These are phyloP conservation scores for Dendrostoma leiphaemia DNA, from an alignment of 2,329 filamentous ascomycete species.

Conservation along the genomic window DNA sequence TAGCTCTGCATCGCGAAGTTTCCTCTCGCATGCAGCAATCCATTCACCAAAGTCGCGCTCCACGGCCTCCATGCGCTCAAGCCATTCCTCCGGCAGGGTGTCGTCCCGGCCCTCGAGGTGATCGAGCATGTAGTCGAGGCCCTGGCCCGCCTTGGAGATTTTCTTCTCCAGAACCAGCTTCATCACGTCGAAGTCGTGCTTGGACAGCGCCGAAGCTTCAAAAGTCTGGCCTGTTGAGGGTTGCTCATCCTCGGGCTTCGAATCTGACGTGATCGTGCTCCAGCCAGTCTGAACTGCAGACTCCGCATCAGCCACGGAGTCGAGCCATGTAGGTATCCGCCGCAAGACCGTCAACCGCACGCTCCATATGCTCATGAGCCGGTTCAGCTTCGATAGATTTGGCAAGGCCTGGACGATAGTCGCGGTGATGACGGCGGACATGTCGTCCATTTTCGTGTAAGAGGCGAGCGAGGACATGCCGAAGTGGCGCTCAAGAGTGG, in stretches of 20 bases:
- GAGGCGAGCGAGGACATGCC: slow-evolving; percentile 41
- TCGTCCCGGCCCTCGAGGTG: slow-evolving; percentile 80
- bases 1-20: slow-evolving; percentile 67
- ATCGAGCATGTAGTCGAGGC: slow-evolving; percentile 84
- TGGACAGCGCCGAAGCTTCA: slow-evolving; percentile 32
- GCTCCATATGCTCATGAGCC: slow-evolving; percentile 75
- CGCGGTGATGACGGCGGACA: slow-evolving; percentile 85
- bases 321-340: slow-evolving; percentile 67
- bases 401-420: slow-evolving; percentile 89
- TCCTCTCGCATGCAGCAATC: slow-evolving; percentile 74
- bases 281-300: slow-evolving; percentile 65
- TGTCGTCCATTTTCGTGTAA: slow-evolving; percentile 78
- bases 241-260: slow-evolving; percentile 20
- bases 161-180: slow-evolving; percentile 64
- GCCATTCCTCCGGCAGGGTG: slow-evolving; percentile 81
- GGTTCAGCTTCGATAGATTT: slow-evolving; percentile 69
- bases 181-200: slow-evolving; percentile 55
- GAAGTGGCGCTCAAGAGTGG: slow-evolving; percentile 32
- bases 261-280: slow-evolving; percentile 48
- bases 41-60: slow-evolving; percentile 79
- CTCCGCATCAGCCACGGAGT: slow-evolving; percentile 64
- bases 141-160: slow-evolving; percentile 66
- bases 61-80: slow-evolving; percentile 78
- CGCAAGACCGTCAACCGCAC: slow-evolving; percentile 72
- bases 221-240: slow-evolving; percentile 15